A percentile compares a stretch with the other conserved stretches of the same genome.
phyloP scores from a whole-genome alignment of 441 rosid species.

The Bocquillonia castaneifolia region DNA sequence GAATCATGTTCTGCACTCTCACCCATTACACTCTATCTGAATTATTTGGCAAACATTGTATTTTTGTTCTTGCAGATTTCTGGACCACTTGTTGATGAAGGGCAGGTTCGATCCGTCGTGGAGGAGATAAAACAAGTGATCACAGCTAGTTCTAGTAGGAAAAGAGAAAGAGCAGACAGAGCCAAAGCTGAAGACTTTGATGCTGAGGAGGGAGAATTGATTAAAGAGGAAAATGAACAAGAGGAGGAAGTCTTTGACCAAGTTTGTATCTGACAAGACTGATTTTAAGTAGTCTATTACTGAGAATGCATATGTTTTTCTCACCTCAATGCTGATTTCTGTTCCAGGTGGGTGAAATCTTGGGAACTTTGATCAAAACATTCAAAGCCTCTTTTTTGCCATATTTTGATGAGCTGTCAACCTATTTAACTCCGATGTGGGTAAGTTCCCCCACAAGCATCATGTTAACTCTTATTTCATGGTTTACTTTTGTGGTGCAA shows the following conservation, averaged over 20 bases:
- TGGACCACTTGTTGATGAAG: constrained; percentile 71
- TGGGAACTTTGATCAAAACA: constrained; percentile 97
- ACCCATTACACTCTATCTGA: no score
- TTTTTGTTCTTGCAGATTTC: constrained; percentile 60
- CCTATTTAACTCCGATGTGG: constrained; percentile 99
- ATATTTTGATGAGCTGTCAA: constrained; percentile 85
- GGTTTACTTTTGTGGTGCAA: background rate
- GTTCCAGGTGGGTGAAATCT: constrained; percentile 88
- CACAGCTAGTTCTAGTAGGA: constrained; percentile 95
- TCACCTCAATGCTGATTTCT: constrained; percentile 14
- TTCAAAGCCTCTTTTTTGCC: constrained; percentile 90
- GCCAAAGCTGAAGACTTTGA: constrained; percentile 97
- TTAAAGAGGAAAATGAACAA: constrained; percentile 97
- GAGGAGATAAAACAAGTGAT: constrained; percentile 91
- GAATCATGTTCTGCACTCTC: no score
- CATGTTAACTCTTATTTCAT: background rate
- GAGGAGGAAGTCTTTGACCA: constrained; percentile 99
- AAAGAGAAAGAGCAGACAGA: constrained; percentile 89
- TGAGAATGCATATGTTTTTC: constrained; percentile 14
- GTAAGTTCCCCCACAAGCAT: constrained; percentile 47
- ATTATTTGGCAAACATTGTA: constrained; percentile 17
- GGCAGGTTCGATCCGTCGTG: constrained; percentile 84
- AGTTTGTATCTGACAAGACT: constrained; percentile 40
- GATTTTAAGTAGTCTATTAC: background rate
- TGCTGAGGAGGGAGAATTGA: constrained; percentile 94